These are phyloP conservation scores for Pilobolus umbonatus DNA, from an alignment of 192 early-diverging fungal genomes.

Conservation along the genomic window DNA sequence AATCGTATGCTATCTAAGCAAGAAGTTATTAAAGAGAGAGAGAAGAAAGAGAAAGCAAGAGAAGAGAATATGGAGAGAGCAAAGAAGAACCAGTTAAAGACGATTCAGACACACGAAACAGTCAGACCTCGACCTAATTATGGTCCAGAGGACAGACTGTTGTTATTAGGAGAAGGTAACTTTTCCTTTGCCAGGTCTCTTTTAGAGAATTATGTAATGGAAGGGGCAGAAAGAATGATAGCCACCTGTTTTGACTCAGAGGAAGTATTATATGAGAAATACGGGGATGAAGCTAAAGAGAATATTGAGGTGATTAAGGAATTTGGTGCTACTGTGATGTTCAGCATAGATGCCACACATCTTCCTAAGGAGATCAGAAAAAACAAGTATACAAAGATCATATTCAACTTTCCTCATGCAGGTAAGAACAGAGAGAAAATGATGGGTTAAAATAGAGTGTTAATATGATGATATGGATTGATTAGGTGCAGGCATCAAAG, in stretches of 20 bases:
- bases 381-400: conserved; percentile 70
- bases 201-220: conserved; percentile 45
- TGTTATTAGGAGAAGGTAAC: conserved; percentile 90
- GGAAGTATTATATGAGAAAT: conserved; percentile 67
- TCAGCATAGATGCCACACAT: conserved; percentile 73
- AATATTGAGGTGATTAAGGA: conserved; percentile 58
- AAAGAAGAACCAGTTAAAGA: conserved; percentile 8
- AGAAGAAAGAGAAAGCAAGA: conserved; percentile 1
- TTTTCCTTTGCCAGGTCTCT: conserved; percentile 85
- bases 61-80: conserved; percentile 7
- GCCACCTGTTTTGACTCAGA: conserved; percentile 79
- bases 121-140: conserved; percentile 5
- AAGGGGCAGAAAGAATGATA: conserved; percentile 52
- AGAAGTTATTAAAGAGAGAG: neutral
- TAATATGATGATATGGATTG: neutral
- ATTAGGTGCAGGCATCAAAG: conserved; percentile 82
- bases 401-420: conserved; percentile 96
- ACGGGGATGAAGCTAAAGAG: conserved; percentile 60
- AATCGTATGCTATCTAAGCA: conserved; percentile 1
- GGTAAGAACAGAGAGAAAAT: conserved; percentile 40
- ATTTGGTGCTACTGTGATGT: conserved; percentile 66
- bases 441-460: neutral
- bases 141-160: conserved; percentile 46
- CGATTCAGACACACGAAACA: neutral
- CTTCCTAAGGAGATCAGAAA: conserved; percentile 56